Evolutionary conservation across 1,139 yeast species (phyloP).

Genomic region (Kodamaea sp.): DNA sequence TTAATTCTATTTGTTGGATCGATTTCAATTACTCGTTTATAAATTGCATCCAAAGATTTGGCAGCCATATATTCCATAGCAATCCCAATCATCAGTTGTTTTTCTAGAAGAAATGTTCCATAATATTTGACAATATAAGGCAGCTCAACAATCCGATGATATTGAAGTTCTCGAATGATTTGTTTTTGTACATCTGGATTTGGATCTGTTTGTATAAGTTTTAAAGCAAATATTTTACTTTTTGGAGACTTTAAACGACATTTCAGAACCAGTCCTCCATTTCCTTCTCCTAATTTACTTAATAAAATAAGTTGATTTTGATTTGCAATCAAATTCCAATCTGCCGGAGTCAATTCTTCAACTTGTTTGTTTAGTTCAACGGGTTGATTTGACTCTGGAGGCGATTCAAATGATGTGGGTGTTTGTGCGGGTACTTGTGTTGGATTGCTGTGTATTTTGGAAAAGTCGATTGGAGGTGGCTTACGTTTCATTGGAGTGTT

Average conservation of each 20-base stretch:
- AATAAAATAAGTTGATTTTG: slow-evolving; percentile 57
- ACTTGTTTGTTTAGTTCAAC: slow-evolving; percentile 19
- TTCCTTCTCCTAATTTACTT: slow-evolving; percentile 84
- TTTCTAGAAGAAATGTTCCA: slow-evolving; percentile 82
- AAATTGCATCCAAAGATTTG: slow-evolving; percentile 83
- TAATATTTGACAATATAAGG: slow-evolving; percentile 86
- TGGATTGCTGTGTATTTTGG: slow-evolving; percentile 8
- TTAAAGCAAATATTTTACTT: slow-evolving; percentile 72
- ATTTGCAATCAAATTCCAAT: slow-evolving; percentile 68
- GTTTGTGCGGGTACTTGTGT: not conserved
- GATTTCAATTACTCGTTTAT: slow-evolving; percentile 56
- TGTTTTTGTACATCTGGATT: slow-evolving; percentile 83
- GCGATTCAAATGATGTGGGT: slow-evolving; percentile 1
- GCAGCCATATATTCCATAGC: slow-evolving; percentile 99
- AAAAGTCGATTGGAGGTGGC: slow-evolving; percentile 45
- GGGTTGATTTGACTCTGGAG: not conserved
- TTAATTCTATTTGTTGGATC: slow-evolving; percentile 80
- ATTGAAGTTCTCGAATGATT: slow-evolving; percentile 83
- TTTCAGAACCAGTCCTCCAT: slow-evolving; percentile 85
- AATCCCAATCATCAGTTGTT: slow-evolving; percentile 72
- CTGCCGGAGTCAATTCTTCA: slow-evolving; percentile 65
- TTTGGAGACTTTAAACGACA: slow-evolving; percentile 48
- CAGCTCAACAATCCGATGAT: slow-evolving; percentile 76
- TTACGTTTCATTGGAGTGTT: slow-evolving; percentile 30
- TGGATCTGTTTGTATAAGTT: slow-evolving; percentile 70